Evolutionary conservation across 2,329 filamentous ascomycete species (phyloP).

Genomic region (Botryotinia calthae): DNA sequence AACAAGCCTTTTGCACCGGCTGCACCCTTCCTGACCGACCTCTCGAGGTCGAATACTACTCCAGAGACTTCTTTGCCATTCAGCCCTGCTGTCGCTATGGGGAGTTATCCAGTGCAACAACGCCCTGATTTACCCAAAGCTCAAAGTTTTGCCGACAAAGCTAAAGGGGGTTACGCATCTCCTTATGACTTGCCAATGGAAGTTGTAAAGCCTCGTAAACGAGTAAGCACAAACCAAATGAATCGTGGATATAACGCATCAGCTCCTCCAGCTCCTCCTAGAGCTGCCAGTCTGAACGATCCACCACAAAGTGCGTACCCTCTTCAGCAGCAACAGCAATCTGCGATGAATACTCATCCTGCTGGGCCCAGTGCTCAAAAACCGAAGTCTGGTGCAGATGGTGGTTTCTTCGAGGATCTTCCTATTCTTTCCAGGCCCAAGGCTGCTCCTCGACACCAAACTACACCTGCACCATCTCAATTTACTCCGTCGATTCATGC

Average conservation of each 20-base stretch:
- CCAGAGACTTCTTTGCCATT: constrained; percentile 27
- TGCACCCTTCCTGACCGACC: constrained; percentile 37
- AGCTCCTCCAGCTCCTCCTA: constrained; percentile 32
- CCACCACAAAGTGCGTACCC: constrained; percentile 28
- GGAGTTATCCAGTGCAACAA: constrained; percentile 34
- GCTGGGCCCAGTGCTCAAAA: constrained; percentile 23
- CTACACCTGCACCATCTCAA: constrained; percentile 28
- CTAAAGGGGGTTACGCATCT: constrained; percentile 88
- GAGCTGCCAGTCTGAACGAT: constrained; percentile 34
- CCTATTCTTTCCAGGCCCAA: constrained; percentile 62
- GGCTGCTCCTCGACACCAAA: constrained; percentile 53
- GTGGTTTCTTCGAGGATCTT: constrained; percentile 75
- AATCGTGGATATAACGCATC: constrained; percentile 31
- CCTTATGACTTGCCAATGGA: constrained; percentile 95
- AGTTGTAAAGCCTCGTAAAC: constrained; percentile 68
- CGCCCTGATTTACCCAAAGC: constrained; percentile 53
- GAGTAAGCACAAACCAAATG: constrained; percentile 52
- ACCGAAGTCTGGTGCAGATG: constrained; percentile 37
- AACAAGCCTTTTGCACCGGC: constrained; percentile 34
- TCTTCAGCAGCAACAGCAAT: constrained; percentile 21
- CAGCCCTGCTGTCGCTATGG: constrained; percentile 25
- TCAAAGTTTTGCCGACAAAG: constrained; percentile 85
- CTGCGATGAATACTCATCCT: constrained; percentile 11
- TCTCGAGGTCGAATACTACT: constrained; percentile 28
- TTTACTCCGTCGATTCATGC: constrained; percentile 25